Evolutionary conservation across 192 early-diverging fungal species (phyloP), one percentile per base, ranked within the genome.

Genomic region (Entophlyctis luteolus): DNA sequence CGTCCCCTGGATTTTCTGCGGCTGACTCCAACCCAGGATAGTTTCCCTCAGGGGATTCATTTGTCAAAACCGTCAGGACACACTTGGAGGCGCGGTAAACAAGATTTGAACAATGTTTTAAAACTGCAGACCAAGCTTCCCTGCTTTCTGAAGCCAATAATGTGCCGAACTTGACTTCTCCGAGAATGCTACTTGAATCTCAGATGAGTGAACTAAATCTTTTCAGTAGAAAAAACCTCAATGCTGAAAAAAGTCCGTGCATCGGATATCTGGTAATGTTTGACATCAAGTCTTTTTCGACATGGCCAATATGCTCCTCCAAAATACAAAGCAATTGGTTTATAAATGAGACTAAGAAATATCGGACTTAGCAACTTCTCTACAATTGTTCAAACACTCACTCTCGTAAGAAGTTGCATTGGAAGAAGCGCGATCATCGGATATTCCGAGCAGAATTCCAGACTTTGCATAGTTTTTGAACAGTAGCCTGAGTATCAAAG

Each of bases 21-120:
- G 81, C 87, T 75, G 92, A 88, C 65, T 89, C 87, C 3, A 88
- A 86, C 5, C 87, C 84, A 3, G 93, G 95, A 3, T 94, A 70
- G 57, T 95, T 93, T 33, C 95, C 95, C 71, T 97, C 95, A 4
- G 92, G 72, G 4, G 72, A 74, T 53, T 66, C 76, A 37, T 78
- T 65, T 2, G 72, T 42, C 18, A 73, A 67, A 18, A 78, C 70
- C 2, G 52, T 58, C 4, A 78, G 63, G n/a, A 78, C 76, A 32
- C 50, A 38, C 27, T 72, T 34, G 16, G 63, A 72, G 5, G 72
- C 76, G 1, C 32, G 29, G 14, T 59, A 32, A 46, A 78, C 36
- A 18, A 74, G 50, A 16, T 22, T 16, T 46, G 55, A 56, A 8
- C 60, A 46, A 27, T 68, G 32, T 6, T 23, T 18, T 16, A 71